Percentiles rank a stretch among this genome's conserved stretches.
phyloP scores from a whole-genome alignment of 192 early-diverging fungal species.

The Obelidium mucronatum region DNA sequence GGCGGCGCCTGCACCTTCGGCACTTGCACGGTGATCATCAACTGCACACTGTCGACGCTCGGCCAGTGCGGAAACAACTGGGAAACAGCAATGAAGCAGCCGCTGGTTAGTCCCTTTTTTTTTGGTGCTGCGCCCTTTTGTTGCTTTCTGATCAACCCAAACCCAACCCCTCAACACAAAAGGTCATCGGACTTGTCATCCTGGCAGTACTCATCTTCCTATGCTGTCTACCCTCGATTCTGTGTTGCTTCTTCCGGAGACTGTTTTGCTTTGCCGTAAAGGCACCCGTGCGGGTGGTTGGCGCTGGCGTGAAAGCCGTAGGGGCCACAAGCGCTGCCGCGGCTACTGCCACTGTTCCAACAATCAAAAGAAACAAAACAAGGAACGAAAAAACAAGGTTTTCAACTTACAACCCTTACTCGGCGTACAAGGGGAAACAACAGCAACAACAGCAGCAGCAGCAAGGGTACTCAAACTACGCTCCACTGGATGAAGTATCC shows the following conservation, averaged over 20 bases:
- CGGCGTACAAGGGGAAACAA: conserved; percentile 16
- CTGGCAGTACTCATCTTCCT: conserved; percentile 1
- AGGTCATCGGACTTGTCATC: conserved; percentile 27
- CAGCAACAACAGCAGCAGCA: background rate
- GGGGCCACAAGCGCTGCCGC: background rate
- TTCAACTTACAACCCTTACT: conserved; percentile 78
- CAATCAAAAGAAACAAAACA: background rate
- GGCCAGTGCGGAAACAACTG: conserved; percentile 11
- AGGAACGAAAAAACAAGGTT: conserved; percentile 62
- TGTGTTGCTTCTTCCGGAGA: conserved; percentile 22
- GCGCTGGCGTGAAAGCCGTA: conserved; percentile 51
- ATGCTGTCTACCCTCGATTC: conserved; percentile 23
- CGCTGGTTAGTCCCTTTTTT: background rate
- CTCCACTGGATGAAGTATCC: too few species aligned
- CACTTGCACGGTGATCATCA: conserved; percentile 2
- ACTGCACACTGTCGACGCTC: conserved; percentile 4
- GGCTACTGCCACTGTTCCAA: background rate
- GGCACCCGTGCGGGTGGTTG: conserved; percentile 7
- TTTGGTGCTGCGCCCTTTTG: background rate
- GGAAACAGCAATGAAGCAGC: conserved; percentile 15
- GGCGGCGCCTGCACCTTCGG: conserved; percentile 16
- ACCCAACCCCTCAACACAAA: background rate
- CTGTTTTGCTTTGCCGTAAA: conserved; percentile 31
- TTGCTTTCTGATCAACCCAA: background rate
- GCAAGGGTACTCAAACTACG: background rate